A percentile compares a stretch with the other conserved stretches of the same genome.
Conservation (phyloP, 2,329 filamentous ascomycete genomes). For the Claviceps pazoutovae region DNA sequence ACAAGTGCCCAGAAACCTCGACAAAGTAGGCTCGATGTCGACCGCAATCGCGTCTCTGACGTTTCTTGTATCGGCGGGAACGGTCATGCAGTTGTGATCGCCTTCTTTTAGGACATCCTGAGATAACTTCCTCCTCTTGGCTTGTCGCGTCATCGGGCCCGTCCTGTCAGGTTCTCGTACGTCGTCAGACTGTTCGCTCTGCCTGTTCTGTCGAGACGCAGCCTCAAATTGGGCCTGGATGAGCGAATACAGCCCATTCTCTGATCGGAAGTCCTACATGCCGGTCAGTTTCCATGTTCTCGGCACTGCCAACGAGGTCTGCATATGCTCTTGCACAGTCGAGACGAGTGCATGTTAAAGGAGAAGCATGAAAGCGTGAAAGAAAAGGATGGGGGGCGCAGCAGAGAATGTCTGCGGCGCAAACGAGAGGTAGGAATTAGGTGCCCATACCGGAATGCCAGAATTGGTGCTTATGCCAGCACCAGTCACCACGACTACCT, state of each 20-base stretch:
- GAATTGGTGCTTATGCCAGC: conserved; percentile 65
- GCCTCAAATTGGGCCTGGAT: conserved; percentile 55
- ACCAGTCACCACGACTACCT: conserved; percentile 58
- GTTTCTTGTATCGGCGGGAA: not conserved
- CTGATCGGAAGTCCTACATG: conserved; percentile 56
- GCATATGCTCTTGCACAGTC: no score
- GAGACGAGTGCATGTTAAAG: no score
- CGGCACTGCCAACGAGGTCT: no score
- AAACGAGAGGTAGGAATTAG: not conserved
- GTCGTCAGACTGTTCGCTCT: conserved; percentile 13
- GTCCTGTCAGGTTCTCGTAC: conserved; percentile 10
- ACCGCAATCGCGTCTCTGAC: no score
- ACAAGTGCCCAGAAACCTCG: no score
- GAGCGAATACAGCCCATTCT: conserved; percentile 58
- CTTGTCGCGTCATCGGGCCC: conserved; percentile 10
- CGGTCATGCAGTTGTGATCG: not conserved
- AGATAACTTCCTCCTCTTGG: conserved; percentile 14
- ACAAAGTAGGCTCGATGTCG: no score
- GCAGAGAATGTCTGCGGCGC: no score
- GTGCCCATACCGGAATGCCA: conserved; percentile 49
- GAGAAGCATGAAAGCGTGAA: no score
- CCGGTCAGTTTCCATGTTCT: conserved; percentile 6
- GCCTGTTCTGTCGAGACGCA: conserved; percentile 25
- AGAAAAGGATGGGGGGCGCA: no score
- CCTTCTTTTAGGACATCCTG: no score